A percentile compares a stretch with the other conserved stretches of the same genome.
Conservation (phyloP, 169 alveolate species). For the Plasmodium malariae region DNA sequence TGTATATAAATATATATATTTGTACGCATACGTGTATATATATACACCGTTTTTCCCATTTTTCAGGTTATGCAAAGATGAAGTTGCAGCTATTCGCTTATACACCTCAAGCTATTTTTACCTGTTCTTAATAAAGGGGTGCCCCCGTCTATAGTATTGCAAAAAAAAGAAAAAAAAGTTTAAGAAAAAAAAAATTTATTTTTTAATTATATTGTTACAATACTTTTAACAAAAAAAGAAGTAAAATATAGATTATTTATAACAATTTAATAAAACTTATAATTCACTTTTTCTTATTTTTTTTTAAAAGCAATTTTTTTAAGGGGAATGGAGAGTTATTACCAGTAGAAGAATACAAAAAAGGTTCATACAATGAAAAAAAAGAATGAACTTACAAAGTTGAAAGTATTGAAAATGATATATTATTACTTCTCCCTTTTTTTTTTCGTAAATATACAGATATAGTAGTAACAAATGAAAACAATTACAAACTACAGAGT, state of each 20-base stretch:
- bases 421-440: not conserved
- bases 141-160: constrained; percentile 70
- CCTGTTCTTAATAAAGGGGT: constrained; percentile 48
- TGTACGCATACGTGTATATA: too few relatives aligned
- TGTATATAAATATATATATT: not conserved
- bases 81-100: constrained; percentile 43
- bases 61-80: constrained; percentile 69
- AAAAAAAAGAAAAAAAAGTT: too few relatives aligned
- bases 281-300: too few relatives aligned
- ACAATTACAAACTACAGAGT: constrained; percentile 30
- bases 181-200: too few relatives aligned
- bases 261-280: too few relatives aligned
- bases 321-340: constrained; percentile 63
- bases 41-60: too few relatives aligned
- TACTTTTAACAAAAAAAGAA: not conserved
- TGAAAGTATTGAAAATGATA: not conserved
- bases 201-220: too few relatives aligned
- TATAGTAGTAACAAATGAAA: constrained; percentile 30
- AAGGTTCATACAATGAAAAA: constrained; percentile 3
- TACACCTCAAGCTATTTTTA: constrained; percentile 63
- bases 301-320: constrained; percentile 52
- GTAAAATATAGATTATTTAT: not conserved
- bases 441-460: constrained; percentile 1
- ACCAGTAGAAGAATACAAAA: constrained; percentile 55
- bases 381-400: not conserved